Conservation (phyloP, 2,329 filamentous ascomycete species). For the Phyllosticta paracitricarpa region DNA sequence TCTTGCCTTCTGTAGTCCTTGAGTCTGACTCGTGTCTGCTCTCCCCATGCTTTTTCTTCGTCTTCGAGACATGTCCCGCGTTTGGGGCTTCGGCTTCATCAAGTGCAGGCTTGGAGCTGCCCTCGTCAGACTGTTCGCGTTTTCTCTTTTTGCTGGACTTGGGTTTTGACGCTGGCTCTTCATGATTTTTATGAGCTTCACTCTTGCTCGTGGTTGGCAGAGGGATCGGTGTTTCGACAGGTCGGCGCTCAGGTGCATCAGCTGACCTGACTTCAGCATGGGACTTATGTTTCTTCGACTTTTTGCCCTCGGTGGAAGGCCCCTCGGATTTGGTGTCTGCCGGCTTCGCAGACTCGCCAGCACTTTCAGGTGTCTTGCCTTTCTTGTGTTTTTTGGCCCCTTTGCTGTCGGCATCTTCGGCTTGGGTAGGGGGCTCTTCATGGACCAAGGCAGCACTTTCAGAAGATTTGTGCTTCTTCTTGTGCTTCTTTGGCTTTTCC, state of each 20-base stretch:
- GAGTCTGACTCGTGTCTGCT: background rate
- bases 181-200: background rate
- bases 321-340: background rate
- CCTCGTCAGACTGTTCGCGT: background rate
- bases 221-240: background rate
- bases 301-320: background rate
- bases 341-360: background rate
- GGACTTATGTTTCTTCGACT: background rate
- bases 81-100: background rate
- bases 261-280: background rate
- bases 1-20: background rate
- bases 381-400: background rate
- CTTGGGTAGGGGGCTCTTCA: background rate
- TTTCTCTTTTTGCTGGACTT: slow-evolving; percentile 2
- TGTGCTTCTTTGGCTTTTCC: background rate
- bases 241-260: background rate
- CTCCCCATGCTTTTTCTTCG: background rate
- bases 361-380: background rate
- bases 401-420: background rate
- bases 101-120: background rate
- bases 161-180: background rate
- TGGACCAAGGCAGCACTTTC: background rate
- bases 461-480: background rate
- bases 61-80: background rate
- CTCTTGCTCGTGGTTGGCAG: background rate